Evolutionary conservation across 2,329 filamentous ascomycete genomes (phyloP).

Genomic region (Penicillium capsulatum): DNA sequence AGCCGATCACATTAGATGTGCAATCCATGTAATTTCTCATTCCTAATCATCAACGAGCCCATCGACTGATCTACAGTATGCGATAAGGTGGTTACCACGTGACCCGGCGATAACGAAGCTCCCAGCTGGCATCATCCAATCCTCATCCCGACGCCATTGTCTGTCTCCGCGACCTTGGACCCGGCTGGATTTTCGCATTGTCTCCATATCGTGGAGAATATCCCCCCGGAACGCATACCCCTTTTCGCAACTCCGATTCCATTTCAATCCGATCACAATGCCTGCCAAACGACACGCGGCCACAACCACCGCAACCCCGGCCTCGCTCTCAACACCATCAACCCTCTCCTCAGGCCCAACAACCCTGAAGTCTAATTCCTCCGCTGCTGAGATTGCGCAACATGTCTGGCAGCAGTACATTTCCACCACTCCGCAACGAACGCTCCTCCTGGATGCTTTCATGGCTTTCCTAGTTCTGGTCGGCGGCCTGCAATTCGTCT

Average conservation of each 20-base stretch:
- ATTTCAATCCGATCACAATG: constrained; percentile 20
- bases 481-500: constrained; percentile 86
- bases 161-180: constrained; percentile 3
- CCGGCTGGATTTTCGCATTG: background rate
- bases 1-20: constrained; percentile 1
- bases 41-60: no score
- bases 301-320: constrained; percentile 28
- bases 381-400: constrained; percentile 55
- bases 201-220: no score
- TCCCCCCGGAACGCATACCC: no score
- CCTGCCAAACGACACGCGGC: constrained; percentile 29
- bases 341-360: constrained; percentile 33
- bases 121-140: constrained; percentile 25
- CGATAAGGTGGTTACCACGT: constrained; percentile 12
- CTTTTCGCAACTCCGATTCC: constrained; percentile 26
- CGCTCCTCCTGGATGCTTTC: constrained; percentile 87
- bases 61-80: background rate
- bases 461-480: constrained; percentile 81
- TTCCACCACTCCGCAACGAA: constrained; percentile 78
- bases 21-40: no score
- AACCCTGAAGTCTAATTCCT: constrained; percentile 39
- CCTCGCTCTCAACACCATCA: constrained; percentile 21
- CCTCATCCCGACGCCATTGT: constrained; percentile 19
- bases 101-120: constrained; percentile 25
- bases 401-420: constrained; percentile 76